A percentile compares a stretch with the other conserved stretches of the same genome.
phyloP scores from a whole-genome alignment of 148 eudicot species.

The Chenopodium album region DNA sequence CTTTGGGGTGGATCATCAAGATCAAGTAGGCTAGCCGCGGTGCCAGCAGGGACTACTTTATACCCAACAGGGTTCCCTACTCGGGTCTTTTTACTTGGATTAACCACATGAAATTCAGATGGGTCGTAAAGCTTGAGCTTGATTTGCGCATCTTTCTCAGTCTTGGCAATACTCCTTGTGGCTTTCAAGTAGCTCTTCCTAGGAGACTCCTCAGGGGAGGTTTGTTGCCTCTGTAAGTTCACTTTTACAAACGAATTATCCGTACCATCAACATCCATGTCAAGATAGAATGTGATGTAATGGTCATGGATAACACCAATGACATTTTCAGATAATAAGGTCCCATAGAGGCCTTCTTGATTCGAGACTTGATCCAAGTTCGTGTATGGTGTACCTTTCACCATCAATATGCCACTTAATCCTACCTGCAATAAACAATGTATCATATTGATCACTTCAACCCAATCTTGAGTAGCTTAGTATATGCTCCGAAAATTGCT shows the following conservation, averaged over 20 bases:
- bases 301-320: conserved; percentile 95
- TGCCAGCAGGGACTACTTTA: conserved; percentile 85
- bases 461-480: neutral
- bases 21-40: conserved; percentile 90
- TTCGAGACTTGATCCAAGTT: conserved; percentile 76
- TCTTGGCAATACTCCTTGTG: conserved; percentile 69
- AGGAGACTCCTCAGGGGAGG: conserved; percentile 61
- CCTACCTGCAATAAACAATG: conserved; percentile 56
- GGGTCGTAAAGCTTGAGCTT: conserved; percentile 92
- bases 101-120: conserved; percentile 72
- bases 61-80: conserved; percentile 94
- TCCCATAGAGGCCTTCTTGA: conserved; percentile 64
- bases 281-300: conserved; percentile 79
- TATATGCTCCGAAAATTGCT: too few species aligned
- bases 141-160: conserved; percentile 89
- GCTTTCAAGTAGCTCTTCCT: conserved; percentile 85
- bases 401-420: conserved; percentile 90
- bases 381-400: conserved; percentile 68
- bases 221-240: conserved; percentile 51
- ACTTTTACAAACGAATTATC: conserved; percentile 96
- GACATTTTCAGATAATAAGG: conserved; percentile 80
- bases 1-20: conserved; percentile 86
- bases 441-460: neutral
- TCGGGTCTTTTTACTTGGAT: conserved; percentile 66
- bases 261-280: conserved; percentile 83